Evolutionary conservation across 495 filamentous ascomycete genomes (phyloP).

Genomic region (Penicillium ochrochloron): DNA sequence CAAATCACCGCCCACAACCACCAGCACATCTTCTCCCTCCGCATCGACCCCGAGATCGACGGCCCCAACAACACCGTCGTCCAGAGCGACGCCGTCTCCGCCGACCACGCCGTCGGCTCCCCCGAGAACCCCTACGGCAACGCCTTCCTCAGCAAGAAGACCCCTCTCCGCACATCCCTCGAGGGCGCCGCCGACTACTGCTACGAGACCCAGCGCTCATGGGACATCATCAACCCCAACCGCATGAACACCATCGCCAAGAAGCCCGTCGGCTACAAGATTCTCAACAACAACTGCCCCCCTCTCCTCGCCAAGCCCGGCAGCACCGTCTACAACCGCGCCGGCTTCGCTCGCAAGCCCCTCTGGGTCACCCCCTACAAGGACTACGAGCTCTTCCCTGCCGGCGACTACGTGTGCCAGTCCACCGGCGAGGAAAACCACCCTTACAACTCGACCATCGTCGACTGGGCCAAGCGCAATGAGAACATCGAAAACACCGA

Average conservation of each 20-base stretch:
- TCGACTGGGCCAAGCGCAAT: conserved; percentile 51
- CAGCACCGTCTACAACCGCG: conserved; percentile 44
- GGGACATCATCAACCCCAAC: conserved; percentile 56
- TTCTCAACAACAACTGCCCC: conserved; percentile 43
- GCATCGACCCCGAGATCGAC: conserved; percentile 60
- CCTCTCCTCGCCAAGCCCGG: conserved; percentile 42
- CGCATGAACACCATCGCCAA: conserved; percentile 43
- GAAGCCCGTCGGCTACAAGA: conserved; percentile 46
- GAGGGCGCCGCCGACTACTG: conserved; percentile 50
- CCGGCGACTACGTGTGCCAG: conserved; percentile 56
- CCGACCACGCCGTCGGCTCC: conserved; percentile 39
- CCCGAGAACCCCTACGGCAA: conserved; percentile 54
- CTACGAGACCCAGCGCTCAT: conserved; percentile 50
- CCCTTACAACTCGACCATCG: conserved; percentile 38
- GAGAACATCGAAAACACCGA: conserved; percentile 58
- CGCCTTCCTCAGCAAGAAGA: conserved; percentile 53
- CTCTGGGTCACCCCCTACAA: conserved; percentile 46
- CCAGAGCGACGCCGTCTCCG: conserved; percentile 50
- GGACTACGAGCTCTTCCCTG: conserved; percentile 52
- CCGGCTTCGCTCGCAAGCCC: conserved; percentile 42
- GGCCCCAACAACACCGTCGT: conserved; percentile 54
- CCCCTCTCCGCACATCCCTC: conserved; percentile 45
- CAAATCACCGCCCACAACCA: conserved; percentile 56
- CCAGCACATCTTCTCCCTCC: conserved; percentile 59
- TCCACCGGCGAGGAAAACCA: conserved; percentile 42